Percentiles rank a stretch among this genome's conserved stretches.
phyloP scores from a whole-genome alignment of 495 filamentous ascomycete species.

The Aspergillus steynii region DNA sequence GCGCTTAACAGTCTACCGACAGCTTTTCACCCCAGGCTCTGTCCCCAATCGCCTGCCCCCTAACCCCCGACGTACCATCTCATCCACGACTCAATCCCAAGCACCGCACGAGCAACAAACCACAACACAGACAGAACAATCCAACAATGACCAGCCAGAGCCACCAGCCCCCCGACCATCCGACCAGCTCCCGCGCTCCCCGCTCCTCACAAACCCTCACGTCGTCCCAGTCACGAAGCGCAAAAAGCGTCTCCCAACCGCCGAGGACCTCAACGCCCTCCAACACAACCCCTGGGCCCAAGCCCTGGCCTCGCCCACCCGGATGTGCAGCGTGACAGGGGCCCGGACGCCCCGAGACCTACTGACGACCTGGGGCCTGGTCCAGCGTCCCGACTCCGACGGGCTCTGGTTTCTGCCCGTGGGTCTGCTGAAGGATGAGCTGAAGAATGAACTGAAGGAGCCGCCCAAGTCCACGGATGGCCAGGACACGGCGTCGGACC shows the following conservation, averaged over 20 bases:
- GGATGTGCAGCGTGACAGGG: conserved; percentile 60
- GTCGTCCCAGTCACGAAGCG: conserved; percentile 18
- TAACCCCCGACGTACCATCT: conserved; percentile 5
- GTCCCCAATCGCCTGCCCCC: background rate
- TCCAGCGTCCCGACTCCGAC: conserved; percentile 51
- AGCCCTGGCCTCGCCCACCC: conserved; percentile 64
- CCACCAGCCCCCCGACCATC: conserved; percentile 26
- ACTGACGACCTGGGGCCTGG: conserved; percentile 60
- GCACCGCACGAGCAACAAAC: background rate
- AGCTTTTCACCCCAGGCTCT: conserved; percentile 20
- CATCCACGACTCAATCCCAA: conserved; percentile 6
- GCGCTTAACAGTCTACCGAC: conserved; percentile 34
- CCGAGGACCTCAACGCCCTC: conserved; percentile 41
- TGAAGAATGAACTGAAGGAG: background rate
- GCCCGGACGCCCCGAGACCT: conserved; percentile 61
- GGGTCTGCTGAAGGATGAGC: conserved; percentile 40
- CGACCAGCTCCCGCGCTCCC: conserved; percentile 43
- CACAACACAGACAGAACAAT: background rate
- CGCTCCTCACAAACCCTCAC: conserved; percentile 27
- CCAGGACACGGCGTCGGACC: conserved; percentile 2
- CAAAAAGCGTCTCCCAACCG: conserved; percentile 36
- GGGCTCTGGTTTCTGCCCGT: conserved; percentile 61
- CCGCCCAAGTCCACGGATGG: background rate
- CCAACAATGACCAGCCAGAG: background rate
- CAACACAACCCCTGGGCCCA: conserved; percentile 45